phyloP scores from a whole-genome alignment of 768 basidiomycete genomes.

The Pisolithus tinctorius region DNA sequence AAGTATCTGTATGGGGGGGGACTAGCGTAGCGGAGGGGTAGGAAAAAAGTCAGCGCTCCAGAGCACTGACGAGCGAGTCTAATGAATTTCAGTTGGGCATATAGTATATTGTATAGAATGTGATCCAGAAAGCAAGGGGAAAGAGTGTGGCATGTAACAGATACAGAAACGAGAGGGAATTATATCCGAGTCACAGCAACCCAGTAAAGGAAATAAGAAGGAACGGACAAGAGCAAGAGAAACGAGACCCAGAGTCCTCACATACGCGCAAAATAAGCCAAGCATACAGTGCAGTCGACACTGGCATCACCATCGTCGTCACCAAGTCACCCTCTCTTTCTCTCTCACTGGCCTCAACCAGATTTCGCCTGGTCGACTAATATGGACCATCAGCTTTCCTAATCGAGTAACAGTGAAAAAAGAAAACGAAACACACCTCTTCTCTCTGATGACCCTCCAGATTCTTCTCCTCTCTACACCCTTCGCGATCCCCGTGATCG shows the following conservation, averaged over 20 bases:
- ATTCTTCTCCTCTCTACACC: constrained; percentile 42
- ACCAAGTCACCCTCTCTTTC: constrained; percentile 46
- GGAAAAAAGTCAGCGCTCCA: not conserved
- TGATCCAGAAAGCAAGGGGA: not conserved
- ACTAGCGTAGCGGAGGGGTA: too few species aligned
- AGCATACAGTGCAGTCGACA: not conserved
- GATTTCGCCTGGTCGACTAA: constrained; percentile 67
- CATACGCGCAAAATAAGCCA: not conserved
- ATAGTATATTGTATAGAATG: not conserved
- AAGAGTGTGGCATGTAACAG: not conserved
- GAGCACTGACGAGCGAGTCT: not conserved
- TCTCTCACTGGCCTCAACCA: constrained; percentile 62
- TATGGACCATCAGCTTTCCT: constrained; percentile 4
- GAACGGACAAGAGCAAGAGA: not conserved
- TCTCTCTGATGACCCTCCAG: constrained; percentile 71
- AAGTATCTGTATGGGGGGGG: too few species aligned
- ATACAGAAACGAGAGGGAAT: not conserved
- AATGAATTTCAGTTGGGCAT: not conserved
- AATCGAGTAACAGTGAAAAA: not conserved
- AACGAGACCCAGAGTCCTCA: constrained; percentile 5
- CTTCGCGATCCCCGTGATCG: constrained; percentile 26
- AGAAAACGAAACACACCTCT: constrained; percentile 44
- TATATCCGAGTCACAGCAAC: not conserved
- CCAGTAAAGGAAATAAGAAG: not conserved
- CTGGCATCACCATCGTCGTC: not conserved